phyloP scores from a whole-genome alignment of 805 yeast genomes.

The Teunomyces kruisii region DNA sequence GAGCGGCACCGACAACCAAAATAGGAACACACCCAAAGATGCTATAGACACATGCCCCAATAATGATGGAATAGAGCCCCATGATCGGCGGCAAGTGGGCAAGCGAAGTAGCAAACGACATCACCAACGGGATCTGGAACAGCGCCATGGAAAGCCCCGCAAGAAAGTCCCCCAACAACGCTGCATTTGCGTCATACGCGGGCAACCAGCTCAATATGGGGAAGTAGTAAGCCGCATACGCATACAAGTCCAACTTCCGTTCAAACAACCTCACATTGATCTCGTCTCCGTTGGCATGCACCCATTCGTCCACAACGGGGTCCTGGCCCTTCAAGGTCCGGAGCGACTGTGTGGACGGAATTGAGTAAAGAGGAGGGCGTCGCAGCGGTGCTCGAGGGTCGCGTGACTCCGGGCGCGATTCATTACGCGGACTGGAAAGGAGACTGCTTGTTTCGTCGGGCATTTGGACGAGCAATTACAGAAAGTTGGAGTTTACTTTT shows the following conservation, averaged over 20 bases:
- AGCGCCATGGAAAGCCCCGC: conserved; percentile 35
- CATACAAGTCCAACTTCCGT: conserved; percentile 18
- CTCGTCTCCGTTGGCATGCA: conserved; percentile 5
- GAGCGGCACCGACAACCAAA: conserved; percentile 90
- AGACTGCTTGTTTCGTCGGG: neutral
- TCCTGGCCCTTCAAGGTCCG: conserved; percentile 12
- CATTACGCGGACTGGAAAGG: neutral
- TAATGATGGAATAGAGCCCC: conserved; percentile 73
- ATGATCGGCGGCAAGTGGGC: conserved; percentile 82
- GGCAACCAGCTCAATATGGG: conserved; percentile 36
- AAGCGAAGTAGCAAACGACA: conserved; percentile 77
- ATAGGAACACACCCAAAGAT: conserved; percentile 83
- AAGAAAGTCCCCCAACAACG: conserved; percentile 27
- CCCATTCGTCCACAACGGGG: conserved; percentile 15
- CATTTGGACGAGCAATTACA: neutral
- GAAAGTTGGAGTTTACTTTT: too few relatives aligned
- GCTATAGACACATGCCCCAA: conserved; percentile 77
- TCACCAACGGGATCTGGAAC: conserved; percentile 43
- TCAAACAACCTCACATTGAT: conserved; percentile 10
- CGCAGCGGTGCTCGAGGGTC: neutral
- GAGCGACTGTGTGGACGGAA: conserved; percentile 26
- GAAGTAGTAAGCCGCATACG: conserved; percentile 31
- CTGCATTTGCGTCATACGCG: conserved; percentile 14
- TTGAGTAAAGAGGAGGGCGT: conserved; percentile 28
- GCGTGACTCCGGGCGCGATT: neutral